A percentile compares a stretch with the other conserved stretches of the same genome.
Evolutionary conservation across 805 yeast species (phyloP).

Genomic region (Kuraishia hungarica): DNA sequence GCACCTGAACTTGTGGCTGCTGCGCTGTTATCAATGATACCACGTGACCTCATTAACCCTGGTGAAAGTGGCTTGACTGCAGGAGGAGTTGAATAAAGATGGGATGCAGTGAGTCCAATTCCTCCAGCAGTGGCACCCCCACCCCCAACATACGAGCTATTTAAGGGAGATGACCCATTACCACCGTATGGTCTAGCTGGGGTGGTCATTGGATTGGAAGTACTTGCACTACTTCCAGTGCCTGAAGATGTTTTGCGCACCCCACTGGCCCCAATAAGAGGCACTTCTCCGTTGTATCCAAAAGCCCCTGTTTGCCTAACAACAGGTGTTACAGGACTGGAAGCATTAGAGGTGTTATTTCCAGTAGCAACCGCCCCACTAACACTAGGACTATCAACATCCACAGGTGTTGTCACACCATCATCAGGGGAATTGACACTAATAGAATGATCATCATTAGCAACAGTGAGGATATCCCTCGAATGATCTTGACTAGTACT

Average conservation of each 20-base stretch:
- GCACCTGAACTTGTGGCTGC: no score
- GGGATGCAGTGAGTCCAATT: not conserved
- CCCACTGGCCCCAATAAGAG: no score
- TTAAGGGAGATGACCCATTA: not conserved
- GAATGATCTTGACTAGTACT: no score
- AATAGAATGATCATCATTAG: no score
- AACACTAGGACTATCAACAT: no score
- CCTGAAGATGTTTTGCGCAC: not conserved
- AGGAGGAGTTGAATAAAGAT: not conserved
- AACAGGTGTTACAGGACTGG: not conserved
- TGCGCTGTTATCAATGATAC: not conserved
- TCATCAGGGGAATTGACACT: no score
- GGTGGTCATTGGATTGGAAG: not conserved
- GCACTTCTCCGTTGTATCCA: not conserved
- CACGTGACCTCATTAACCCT: not conserved
- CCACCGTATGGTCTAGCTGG: not conserved
- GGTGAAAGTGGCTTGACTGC: not conserved
- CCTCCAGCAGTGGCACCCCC: not conserved
- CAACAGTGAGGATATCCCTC: no score
- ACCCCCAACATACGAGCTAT: not conserved
- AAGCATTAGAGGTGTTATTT: not conserved
- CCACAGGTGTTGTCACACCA: no score
- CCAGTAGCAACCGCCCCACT: no score
- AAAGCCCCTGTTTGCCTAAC: not conserved
- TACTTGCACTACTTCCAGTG: not conserved